Base-by-base conservation (phyloP, 1,284 basidiomycete genomes). In the Meira nashicola region DNA sequence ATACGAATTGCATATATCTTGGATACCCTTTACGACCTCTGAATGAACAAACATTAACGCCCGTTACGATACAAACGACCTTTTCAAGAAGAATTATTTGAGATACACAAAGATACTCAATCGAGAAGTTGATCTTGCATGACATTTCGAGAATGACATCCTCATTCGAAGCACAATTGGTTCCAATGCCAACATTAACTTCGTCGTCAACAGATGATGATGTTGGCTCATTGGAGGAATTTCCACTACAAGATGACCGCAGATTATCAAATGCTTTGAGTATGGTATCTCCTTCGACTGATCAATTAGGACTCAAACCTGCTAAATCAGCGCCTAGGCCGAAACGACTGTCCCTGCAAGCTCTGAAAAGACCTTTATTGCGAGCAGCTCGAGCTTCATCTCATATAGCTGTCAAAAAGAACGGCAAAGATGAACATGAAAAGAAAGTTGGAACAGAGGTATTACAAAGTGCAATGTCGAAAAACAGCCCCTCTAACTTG, bases 161-260 rank as follows among this genome's bases (percentile, higher is more conserved):
- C 8, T 33, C 28, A 33, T 33, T 33, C 28, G 28, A 33, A 33
- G 28, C 28, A 4, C 28, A 33, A 33, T 8, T 33, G 28, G 41
- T 10, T 21, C 19, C 41, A 10, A 21, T n/a, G 41, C 19, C 41
- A 43, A 43, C n/a, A 21, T 21, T 21, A 43, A 21, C 41, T 4
- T n/a, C 41, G 4, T 3, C 41, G 10, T n/a, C 15, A 48, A 23
- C 12, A n/a, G 12, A 17, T 48, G 46, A 48, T 2, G 25, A 23
- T 48, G 5, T 5, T 8, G n/a, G 12, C 46, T 48, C 46, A 15
- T 48, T 23, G 17, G 46, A 48, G 21, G 46, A 48, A 48, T 48
- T 48, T 48, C 46, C 46, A 14, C 25, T 48, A 5, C 46, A 48
- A 48, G 46, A 48, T n/a, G 12, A n/a, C 3, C 41, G 41, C 15